Evolutionary conservation across 2,329 filamentous ascomycete genomes (phyloP), one percentile per base, ranked within the genome.

Genomic region (Biscogniauxia marginata): DNA sequence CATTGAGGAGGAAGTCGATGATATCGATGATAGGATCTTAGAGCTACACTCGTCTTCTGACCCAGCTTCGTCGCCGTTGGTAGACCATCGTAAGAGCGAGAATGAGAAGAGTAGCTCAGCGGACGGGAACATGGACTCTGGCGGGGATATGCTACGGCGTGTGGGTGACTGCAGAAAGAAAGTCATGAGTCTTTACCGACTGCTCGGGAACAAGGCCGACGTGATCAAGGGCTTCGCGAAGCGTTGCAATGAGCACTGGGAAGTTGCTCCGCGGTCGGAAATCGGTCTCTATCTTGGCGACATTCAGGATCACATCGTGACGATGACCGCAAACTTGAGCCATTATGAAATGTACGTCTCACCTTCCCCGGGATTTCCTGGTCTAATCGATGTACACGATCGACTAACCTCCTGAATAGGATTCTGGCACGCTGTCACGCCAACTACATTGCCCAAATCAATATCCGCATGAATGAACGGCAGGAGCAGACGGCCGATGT

Each of bases 151-250:
- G 92, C 81, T 99, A 57, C 85, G 92, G 44, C 87, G 91, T 13
- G 92, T 98, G 0, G 95, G 95, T 23, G 91, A 96, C 73, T 96
- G 92, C 71, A 85, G 95, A 65, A 98, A 98, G 80, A 93, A 93
- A 71, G 95, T 99, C 62, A 99, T 99, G 93, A 88, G 90, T 34
- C 79, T 99, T 48, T 98, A 97, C 71, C 85, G 95, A 50, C 79
- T 99, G 46, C 79, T 99, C 18, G 95, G 95, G 54, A 98, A 96
- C 75, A 99, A 99, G 76, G 95, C 95, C 50, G 95, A 99, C 73
- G 95, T 99, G 56, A 98, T 99, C 79, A 98, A 98, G 76, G 95
- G 95, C 1, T 99, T 99, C 68, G 95, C 95, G 4, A 99, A 99
- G 77, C 84, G 95, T 13, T 99, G 95, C 77, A 99, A 97, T 70